phyloP scores from a whole-genome alignment of 371 early-diverging fungal species.

The Blakeslea trispora region DNA sequence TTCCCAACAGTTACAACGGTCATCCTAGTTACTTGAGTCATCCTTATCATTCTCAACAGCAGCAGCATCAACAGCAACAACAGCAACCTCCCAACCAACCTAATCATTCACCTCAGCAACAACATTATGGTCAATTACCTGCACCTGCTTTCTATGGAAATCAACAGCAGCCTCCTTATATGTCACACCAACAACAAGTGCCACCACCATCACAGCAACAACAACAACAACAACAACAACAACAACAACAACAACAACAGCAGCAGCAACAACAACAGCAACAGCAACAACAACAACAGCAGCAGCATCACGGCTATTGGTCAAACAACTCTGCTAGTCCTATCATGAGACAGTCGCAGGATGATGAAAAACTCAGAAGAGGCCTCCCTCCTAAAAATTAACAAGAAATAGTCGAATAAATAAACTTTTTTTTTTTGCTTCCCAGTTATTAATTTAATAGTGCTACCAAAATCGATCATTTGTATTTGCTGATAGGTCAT shows the following conservation, averaged over 20 bases:
- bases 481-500: too few species aligned
- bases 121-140: constrained; percentile 19
- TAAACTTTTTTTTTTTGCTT: neutral
- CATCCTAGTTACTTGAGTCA: constrained; percentile 20
- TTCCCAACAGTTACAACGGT: constrained; percentile 4
- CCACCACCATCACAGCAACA: constrained; percentile 1
- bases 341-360: constrained; percentile 18
- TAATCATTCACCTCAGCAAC: constrained; percentile 13
- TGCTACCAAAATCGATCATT: too few species aligned
- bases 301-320: constrained; percentile 21
- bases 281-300: constrained; percentile 12
- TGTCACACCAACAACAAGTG: neutral
- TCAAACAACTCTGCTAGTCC: constrained; percentile 12
- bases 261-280: constrained; percentile 5
- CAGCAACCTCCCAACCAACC: constrained; percentile 12
- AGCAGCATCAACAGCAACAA: constrained; percentile 7
- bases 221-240: neutral
- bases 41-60: constrained; percentile 14
- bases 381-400: constrained; percentile 15
- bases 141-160: constrained; percentile 18
- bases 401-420: neutral
- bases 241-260: neutral
- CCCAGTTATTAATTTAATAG: too few species aligned
- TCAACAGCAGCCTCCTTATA: constrained; percentile 10
- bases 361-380: constrained; percentile 24